These are phyloP conservation scores for Lentinus brumalis DNA, from an alignment of 768 basidiomycete species.

Conservation along the genomic window DNA sequence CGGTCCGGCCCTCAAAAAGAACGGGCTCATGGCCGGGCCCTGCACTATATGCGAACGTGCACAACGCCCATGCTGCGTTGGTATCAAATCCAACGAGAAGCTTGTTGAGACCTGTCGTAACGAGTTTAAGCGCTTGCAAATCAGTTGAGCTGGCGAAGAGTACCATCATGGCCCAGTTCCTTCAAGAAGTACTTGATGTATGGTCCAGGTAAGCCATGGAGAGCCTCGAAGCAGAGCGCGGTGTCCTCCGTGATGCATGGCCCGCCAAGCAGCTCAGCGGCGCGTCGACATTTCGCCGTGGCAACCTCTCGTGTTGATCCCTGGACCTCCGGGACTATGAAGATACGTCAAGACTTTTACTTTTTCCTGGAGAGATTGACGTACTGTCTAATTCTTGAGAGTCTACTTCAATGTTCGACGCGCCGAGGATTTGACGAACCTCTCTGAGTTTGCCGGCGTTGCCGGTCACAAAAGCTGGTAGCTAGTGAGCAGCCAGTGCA, in stretches of 20 bases:
- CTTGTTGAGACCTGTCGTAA: slow-evolving; percentile 70
- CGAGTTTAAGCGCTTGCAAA: too few relatives aligned
- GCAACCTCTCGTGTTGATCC: slow-evolving; percentile 92
- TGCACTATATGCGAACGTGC: slow-evolving; percentile 93
- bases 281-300: slow-evolving; percentile 79
- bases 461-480: slow-evolving; percentile 88
- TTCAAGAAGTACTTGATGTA: slow-evolving; percentile 95
- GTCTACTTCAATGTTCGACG: slow-evolving; percentile 73
- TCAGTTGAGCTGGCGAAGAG: slow-evolving; percentile 7
- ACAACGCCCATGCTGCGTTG: slow-evolving; percentile 84
- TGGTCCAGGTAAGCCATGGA: slow-evolving; percentile 91
- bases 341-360: too few relatives aligned
- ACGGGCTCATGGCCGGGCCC: slow-evolving; percentile 82
- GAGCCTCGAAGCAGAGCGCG: slow-evolving; percentile 85
- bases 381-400: slow-evolving; percentile 79
- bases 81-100: slow-evolving; percentile 77
- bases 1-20: slow-evolving; percentile 84
- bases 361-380: slow-evolving; percentile 33
- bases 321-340: slow-evolving; percentile 90
- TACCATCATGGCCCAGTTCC: slow-evolving; percentile 82
- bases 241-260: slow-evolving; percentile 90
- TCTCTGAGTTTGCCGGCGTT: slow-evolving; percentile 92
- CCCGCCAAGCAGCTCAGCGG: slow-evolving; percentile 74
- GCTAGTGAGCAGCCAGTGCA: neutral
- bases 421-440: slow-evolving; percentile 78